A percentile compares a stretch with the other conserved stretches of the same genome.
Conservation (phyloP, 352 stramenopile genomes). For the Blastocystis sp. region DNA sequence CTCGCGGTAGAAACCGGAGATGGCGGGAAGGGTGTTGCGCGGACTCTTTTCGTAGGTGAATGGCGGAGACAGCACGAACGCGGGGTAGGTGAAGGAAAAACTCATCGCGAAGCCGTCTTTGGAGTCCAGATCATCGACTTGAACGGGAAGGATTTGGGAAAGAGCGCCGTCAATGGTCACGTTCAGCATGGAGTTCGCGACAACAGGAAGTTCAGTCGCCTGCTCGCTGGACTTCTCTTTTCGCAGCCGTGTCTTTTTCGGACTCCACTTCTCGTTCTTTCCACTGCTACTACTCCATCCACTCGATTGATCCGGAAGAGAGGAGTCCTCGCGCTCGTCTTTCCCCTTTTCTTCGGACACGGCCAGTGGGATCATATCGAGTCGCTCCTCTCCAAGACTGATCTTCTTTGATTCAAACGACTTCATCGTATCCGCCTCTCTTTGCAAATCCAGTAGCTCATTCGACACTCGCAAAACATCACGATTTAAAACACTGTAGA, state of each 20-base stretch:
- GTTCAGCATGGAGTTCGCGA: neutral
- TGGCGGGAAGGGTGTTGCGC: constrained; percentile 32
- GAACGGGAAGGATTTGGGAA: constrained; percentile 24
- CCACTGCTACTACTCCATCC: neutral
- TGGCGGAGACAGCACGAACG: constrained; percentile 39
- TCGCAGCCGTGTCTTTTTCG: neutral
- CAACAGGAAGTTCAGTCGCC: neutral
- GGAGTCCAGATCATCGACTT: neutral
- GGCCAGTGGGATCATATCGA: neutral
- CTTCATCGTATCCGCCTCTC: constrained; percentile 21
- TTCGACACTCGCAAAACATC: constrained; percentile 29
- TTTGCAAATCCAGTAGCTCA: constrained; percentile 33
- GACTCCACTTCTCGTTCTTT: neutral
- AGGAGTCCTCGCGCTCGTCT: neutral
- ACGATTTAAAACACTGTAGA: constrained; percentile 30
- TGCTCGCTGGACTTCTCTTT: neutral
- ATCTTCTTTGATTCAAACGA: constrained; percentile 30
- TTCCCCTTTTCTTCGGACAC: neutral
- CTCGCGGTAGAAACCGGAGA: constrained; percentile 34
- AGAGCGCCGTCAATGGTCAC: constrained; percentile 13
- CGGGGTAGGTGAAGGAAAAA: constrained; percentile 14
- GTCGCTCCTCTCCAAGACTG: neutral
- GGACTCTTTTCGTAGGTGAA: constrained; percentile 22
- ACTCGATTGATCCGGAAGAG: neutral
- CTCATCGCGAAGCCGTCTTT: neutral